Conservation (phyloP, 495 filamentous ascomycete genomes). For the Daldinia childiae region DNA sequence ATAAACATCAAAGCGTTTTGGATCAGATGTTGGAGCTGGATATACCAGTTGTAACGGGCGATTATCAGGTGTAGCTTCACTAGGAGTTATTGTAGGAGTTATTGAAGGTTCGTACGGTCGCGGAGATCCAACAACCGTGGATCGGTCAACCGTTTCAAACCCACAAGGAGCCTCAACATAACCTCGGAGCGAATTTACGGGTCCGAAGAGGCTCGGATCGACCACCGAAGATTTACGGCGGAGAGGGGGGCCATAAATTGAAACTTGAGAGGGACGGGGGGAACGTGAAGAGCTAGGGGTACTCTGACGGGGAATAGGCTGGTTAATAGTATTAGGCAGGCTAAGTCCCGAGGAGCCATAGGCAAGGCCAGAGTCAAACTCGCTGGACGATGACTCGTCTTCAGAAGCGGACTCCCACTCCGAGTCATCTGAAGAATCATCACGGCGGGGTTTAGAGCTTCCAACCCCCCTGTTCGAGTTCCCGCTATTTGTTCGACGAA, state of each 20-base stretch:
- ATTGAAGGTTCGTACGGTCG: slow-evolving; percentile 34
- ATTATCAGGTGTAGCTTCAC: slow-evolving; percentile 48
- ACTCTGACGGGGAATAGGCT: background rate
- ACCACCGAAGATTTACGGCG: slow-evolving; percentile 59
- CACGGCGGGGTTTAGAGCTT: slow-evolving; percentile 48
- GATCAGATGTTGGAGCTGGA: slow-evolving; percentile 70
- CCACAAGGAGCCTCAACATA: slow-evolving; percentile 62
- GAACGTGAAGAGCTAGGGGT: slow-evolving; percentile 7
- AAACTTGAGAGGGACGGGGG: slow-evolving; percentile 35
- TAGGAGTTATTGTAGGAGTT: slow-evolving; percentile 32
- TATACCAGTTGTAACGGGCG: slow-evolving; percentile 43
- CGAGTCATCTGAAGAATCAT: slow-evolving; percentile 49
- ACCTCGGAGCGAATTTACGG: slow-evolving; percentile 61
- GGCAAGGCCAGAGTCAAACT: slow-evolving; percentile 55
- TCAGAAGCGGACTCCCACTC: slow-evolving; percentile 60
- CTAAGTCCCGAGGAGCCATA: slow-evolving; percentile 54
- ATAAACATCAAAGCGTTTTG: slow-evolving; percentile 64
- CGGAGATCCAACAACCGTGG: slow-evolving; percentile 19
- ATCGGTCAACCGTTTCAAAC: slow-evolving; percentile 51
- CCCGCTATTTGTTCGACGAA: slow-evolving; percentile 48
- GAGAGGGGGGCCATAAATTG: slow-evolving; percentile 35
- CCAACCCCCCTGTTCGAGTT: slow-evolving; percentile 48
- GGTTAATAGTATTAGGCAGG: slow-evolving; percentile 19
- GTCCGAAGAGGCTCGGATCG: slow-evolving; percentile 63
- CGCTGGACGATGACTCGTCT: slow-evolving; percentile 54